Evolutionary conservation across 768 basidiomycete species (phyloP).

Genomic region (Suillus luteus): DNA sequence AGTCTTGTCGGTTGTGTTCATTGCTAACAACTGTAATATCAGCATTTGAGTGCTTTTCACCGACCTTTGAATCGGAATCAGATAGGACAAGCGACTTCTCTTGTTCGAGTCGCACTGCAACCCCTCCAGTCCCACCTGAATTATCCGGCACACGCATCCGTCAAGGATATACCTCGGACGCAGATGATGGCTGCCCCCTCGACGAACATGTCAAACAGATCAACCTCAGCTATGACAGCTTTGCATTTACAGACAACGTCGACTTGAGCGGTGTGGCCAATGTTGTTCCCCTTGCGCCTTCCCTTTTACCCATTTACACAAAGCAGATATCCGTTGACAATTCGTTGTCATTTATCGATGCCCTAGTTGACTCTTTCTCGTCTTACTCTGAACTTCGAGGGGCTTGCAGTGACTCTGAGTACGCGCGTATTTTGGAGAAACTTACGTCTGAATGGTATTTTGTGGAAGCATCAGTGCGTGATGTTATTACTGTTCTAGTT

Average conservation of each 20-base stretch:
- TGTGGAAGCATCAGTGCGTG: conserved; percentile 59
- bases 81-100: background rate
- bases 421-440: conserved; percentile 48
- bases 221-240: background rate
- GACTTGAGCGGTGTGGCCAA: background rate
- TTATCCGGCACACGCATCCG: conserved; percentile 13
- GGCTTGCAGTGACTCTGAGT: conserved; percentile 43
- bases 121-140: conserved; percentile 2
- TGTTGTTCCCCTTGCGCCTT: conserved; percentile 35
- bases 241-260: background rate
- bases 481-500: background rate
- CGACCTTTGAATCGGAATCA: background rate
- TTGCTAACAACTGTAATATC: background rate
- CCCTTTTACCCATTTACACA: conserved; percentile 45
- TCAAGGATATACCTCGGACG: conserved; percentile 28
- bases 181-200: conserved; percentile 17
- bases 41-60: background rate
- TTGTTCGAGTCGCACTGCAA: background rate
- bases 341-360: conserved; percentile 34
- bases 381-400: conserved; percentile 56
- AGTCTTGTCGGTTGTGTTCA: background rate
- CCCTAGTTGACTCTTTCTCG: conserved; percentile 51
- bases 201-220: conserved; percentile 21
- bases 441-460: conserved; percentile 67
- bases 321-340: conserved; percentile 38